These are phyloP conservation scores for Gynochthodes officinalis DNA, from an alignment of 257 asterid species.

Conservation along the genomic window DNA sequence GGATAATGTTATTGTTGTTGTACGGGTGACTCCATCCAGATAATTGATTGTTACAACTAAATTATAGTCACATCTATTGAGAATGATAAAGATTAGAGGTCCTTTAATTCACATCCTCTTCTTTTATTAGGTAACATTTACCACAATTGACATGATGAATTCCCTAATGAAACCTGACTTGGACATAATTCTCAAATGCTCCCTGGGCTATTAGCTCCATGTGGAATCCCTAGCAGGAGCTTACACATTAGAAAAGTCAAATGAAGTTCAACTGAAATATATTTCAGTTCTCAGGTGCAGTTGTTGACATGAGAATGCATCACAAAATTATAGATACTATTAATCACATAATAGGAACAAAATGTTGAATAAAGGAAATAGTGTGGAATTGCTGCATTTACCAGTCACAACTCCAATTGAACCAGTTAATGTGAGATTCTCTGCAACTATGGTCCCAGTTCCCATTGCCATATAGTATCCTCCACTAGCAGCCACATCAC, in stretches of 20 bases:
- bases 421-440: slow-evolving; percentile 88
- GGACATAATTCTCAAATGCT: not conserved
- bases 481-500: slow-evolving; percentile 99
- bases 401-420: slow-evolving; percentile 99
- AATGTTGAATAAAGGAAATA: not conserved
- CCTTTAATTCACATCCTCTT: not conserved
- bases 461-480: slow-evolving; percentile 99
- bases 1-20: no score
- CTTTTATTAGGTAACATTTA: not conserved
- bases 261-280: not conserved
- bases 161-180: not conserved
- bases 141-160: no score
- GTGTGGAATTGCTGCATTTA: slow-evolving; percentile 17
- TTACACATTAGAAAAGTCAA: not conserved
- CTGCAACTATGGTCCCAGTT: slow-evolving; percentile 77
- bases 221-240: not conserved
- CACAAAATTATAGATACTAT: not conserved
- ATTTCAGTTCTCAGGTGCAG: not conserved
- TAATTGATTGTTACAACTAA: not conserved
- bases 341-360: not conserved
- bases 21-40: not conserved
- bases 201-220: not conserved
- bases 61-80: not conserved
- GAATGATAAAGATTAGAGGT: not conserved
- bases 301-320: not conserved